Base-by-base conservation (phyloP, 257 asterid species). In the Hygrophila difformis region DNA sequence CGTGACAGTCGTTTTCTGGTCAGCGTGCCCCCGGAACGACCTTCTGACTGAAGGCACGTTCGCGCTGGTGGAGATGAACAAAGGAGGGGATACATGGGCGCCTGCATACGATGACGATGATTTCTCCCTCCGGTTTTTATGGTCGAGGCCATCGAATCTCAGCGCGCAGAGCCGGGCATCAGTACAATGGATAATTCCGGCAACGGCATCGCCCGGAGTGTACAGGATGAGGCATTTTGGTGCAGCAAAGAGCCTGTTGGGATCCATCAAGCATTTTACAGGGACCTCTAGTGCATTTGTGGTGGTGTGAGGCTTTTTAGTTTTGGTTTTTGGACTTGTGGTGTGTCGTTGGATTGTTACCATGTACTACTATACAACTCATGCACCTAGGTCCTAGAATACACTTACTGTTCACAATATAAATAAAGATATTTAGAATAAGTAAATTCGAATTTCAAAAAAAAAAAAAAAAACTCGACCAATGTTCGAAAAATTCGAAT, bases 31-130 rank as follows among this genome's bases (percentile, higher is more conserved):
- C 2, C 67, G 98, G 46, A 91, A 91, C 15, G 98, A 91, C 65
- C 93, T 86, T 59, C 76, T 86, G 95, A 91, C 98, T 0, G 95
- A 86, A 67, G 98, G 96, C 50, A 91, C 98, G 23, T 91, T 91
- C 49, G 73, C 98, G 6, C 83, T 91, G 23, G 98, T 91, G 17
- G 96, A 91, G 73, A 69, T 76, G 39, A 82, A 80, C 43, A 71
- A 64, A 53, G 93, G 76, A 29, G 60, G 70, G 57, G 83, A 78
- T 49, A 6, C 76, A 0, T 91, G 96, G 98, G 71, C 56, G 49
- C 96, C 96, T 6, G 92, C 66, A 20, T 86, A 82, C 7, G 96
- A 91, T 8, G 96, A 91, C 0, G 96, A 91, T 36, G 98, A 91
- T 52, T 76, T 72, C 56, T 73, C 92, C 68, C 93, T 86, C 5